phyloP scores from a whole-genome alignment of 1,139 yeast species.

The Suhomyces choctaworum region DNA sequence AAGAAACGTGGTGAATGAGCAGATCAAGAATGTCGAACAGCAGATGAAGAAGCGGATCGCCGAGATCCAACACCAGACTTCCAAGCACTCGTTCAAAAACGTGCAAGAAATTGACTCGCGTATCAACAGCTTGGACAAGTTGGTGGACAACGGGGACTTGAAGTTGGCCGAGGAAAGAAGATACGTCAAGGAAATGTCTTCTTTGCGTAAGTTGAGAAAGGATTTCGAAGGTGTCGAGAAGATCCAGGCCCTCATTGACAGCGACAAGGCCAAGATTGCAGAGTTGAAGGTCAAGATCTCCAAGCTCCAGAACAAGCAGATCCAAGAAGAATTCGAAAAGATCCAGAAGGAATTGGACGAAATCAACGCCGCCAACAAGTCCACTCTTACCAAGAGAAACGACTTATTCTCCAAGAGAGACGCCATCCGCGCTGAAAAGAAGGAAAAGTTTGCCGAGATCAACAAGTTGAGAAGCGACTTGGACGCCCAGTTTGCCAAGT shows the following conservation, averaged over 20 bases:
- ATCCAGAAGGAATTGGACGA: slow-evolving; percentile 65
- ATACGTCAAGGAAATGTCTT: slow-evolving; percentile 79
- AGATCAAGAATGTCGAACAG: slow-evolving; percentile 70
- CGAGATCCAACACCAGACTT: slow-evolving; percentile 71
- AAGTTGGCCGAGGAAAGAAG: slow-evolving; percentile 92
- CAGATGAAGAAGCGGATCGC: slow-evolving; percentile 72
- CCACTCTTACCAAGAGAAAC: slow-evolving; percentile 66
- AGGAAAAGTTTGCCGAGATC: slow-evolving; percentile 62
- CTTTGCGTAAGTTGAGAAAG: slow-evolving; percentile 78
- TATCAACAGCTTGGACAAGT: slow-evolving; percentile 67
- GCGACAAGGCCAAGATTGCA: slow-evolving; percentile 73
- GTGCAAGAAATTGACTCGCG: slow-evolving; percentile 78
- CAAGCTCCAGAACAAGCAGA: slow-evolving; percentile 62
- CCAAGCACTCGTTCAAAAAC: slow-evolving; percentile 69
- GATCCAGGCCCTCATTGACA: slow-evolving; percentile 77
- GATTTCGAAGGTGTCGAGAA: slow-evolving; percentile 75
- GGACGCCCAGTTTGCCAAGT: slow-evolving; percentile 69
- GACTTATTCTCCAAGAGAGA: slow-evolving; percentile 65
- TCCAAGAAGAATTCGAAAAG: slow-evolving; percentile 59
- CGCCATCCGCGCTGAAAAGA: slow-evolving; percentile 67
- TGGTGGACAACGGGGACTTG: slow-evolving; percentile 77
- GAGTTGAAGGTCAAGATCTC: slow-evolving; percentile 71
- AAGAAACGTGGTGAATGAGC: slow-evolving; percentile 68
- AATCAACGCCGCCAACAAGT: slow-evolving; percentile 59
- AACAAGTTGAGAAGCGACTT: slow-evolving; percentile 66